Percentiles rank a stretch among this genome's conserved stretches.
Evolutionary conservation across 1,284 basidiomycete species (phyloP).

Genomic region (Marasmius sp.): DNA sequence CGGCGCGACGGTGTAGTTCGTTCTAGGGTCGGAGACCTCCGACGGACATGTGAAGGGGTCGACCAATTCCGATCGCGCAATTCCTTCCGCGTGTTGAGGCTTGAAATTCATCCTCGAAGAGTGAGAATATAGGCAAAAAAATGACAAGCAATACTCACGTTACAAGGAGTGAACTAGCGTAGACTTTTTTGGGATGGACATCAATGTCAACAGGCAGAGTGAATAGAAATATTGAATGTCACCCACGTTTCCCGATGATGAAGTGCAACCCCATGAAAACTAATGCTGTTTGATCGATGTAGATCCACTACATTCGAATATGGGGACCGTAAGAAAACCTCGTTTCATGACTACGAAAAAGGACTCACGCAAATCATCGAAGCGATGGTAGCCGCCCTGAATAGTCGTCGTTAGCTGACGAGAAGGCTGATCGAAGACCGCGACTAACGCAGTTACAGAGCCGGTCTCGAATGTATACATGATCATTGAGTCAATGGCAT

Average conservation of each 20-base stretch:
- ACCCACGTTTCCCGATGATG: conserved; percentile 22
- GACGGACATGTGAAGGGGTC: too few species aligned
- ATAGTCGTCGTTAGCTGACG: not conserved
- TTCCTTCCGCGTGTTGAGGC: too few species aligned
- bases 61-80: too few species aligned
- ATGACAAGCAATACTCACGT: conserved; percentile 27
- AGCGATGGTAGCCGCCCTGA: conserved; percentile 44
- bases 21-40: too few species aligned
- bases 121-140: not conserved
- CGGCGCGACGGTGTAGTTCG: too few species aligned
- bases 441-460: conserved; percentile 45
- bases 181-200: conserved; percentile 14
- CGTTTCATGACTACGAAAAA: not conserved
- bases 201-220: not conserved
- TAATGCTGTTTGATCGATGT: conserved; percentile 22
- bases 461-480: conserved; percentile 56
- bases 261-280: conserved; percentile 30
- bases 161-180: conserved; percentile 30
- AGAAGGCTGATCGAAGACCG: not conserved
- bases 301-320: conserved; percentile 20
- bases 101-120: too few species aligned
- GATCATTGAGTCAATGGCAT: conserved; percentile 46
- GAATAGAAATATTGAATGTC: not conserved
- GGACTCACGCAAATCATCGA: conserved; percentile 49
- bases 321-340: conserved; percentile 2